Evolutionary conservation across 805 yeast species (phyloP).

Genomic region (Hanseniaspora nectarophila): DNA sequence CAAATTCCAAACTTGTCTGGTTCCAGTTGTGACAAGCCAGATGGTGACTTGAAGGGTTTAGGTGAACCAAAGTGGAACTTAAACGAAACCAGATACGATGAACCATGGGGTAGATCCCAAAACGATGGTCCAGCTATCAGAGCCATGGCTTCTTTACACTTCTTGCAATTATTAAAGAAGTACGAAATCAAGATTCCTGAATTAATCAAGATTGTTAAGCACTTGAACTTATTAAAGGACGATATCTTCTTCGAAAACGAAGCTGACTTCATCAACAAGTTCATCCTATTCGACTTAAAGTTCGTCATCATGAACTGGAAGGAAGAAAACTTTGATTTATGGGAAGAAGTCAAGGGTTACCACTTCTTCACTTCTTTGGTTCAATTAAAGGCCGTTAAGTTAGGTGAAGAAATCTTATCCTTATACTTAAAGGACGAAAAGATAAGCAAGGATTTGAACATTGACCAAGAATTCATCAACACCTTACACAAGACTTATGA

Average conservation of each 20-base stretch:
- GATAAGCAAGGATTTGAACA: not conserved
- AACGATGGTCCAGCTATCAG: conserved; percentile 89
- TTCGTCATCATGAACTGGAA: conserved; percentile 56
- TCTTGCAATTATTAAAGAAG: conserved; percentile 35
- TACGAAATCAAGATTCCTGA: conserved; percentile 23
- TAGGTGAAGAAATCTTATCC: conserved; percentile 37
- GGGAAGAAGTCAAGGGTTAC: conserved; percentile 74
- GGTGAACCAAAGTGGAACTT: conserved; percentile 86
- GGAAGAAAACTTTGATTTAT: conserved; percentile 62
- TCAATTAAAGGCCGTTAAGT: conserved; percentile 55
- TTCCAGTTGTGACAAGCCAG: conserved; percentile 29
- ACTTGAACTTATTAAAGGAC: not conserved
- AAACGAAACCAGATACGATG: conserved; percentile 50
- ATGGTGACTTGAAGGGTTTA: conserved; percentile 39
- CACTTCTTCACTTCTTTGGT: conserved; percentile 73
- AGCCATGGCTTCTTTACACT: conserved; percentile 49
- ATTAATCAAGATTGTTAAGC: conserved; percentile 22
- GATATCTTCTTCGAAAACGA: conserved; percentile 21
- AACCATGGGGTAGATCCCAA: conserved; percentile 89
- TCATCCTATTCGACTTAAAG: conserved; percentile 58
- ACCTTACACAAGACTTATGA: conserved; percentile 20
- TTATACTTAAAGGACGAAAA: conserved; percentile 19
- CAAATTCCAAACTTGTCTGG: conserved; percentile 62
- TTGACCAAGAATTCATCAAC: conserved; percentile 16
- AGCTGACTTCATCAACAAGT: conserved; percentile 37